Percentiles rank a stretch among this genome's conserved stretches.
These are phyloP conservation scores for Apium graveolens DNA, from an alignment of 129 eudicot species.

Conservation along the genomic window DNA sequence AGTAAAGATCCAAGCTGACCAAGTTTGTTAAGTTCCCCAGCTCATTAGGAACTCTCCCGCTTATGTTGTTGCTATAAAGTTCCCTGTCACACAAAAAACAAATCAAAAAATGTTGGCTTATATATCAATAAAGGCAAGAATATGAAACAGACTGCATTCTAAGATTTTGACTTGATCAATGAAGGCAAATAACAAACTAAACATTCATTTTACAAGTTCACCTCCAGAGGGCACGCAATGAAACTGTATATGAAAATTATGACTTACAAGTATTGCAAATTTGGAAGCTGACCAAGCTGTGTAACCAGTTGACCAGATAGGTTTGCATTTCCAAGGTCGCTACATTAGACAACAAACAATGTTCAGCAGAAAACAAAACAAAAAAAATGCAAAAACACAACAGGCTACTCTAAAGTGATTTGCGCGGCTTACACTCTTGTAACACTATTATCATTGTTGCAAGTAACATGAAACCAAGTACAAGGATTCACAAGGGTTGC, in stretches of 20 bases:
- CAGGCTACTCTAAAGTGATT: not conserved
- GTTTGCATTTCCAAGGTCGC: conserved; percentile 87
- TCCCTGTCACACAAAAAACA: conserved; percentile 40
- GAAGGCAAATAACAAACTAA: not conserved
- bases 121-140: not conserved
- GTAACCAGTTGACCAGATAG: conserved; percentile 63
- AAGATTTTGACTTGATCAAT: not conserved
- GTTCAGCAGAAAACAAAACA: not conserved
- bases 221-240: not conserved
- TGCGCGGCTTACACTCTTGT: conserved; percentile 54
- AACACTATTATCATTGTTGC: conserved; percentile 54
- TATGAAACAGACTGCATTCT: not conserved
- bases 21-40: conserved; percentile 63
- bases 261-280: conserved; percentile 74
- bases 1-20: conserved; percentile 74
- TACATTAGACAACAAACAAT: conserved; percentile 11
- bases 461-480: conserved; percentile 87
- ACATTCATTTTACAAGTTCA: not conserved
- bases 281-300: conserved; percentile 62
- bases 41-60: conserved; percentile 64
- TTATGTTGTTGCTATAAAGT: conserved; percentile 61
- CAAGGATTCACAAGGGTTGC: conserved; percentile 64
- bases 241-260: not conserved
- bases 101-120: conserved; percentile 4
- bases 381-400: not conserved